Percentiles rank a stretch among this genome's conserved stretches.
These are phyloP conservation scores for Hirschfeldia incana DNA, from an alignment of 345 rosid genomes.

Conservation along the genomic window DNA sequence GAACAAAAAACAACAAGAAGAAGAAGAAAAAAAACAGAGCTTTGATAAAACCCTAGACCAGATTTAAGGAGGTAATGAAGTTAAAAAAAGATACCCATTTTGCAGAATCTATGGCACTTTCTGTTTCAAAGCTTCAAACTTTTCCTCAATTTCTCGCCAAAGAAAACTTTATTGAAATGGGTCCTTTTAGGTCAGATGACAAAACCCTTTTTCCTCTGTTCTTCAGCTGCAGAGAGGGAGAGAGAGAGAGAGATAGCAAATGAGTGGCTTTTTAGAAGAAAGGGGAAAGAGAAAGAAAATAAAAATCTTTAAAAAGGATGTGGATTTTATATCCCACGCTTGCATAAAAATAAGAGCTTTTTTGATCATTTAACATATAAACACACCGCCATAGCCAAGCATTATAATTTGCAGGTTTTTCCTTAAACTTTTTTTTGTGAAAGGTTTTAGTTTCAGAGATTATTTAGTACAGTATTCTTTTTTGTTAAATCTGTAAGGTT, in stretches of 20 bases:
- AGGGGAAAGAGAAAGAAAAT: neutral
- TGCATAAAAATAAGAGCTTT: slow-evolving; percentile 83
- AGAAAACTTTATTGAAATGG: slow-evolving; percentile 46
- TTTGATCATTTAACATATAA: slow-evolving; percentile 72
- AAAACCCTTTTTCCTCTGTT: slow-evolving; percentile 37
- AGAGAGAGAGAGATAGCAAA: slow-evolving; percentile 34
- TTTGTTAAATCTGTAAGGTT: slow-evolving; percentile 12
- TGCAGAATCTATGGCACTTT: slow-evolving; percentile 70
- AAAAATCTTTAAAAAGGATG: slow-evolving; percentile 42
- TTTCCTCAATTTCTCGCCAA: slow-evolving; percentile 44
- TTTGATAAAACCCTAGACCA: slow-evolving; percentile 66
- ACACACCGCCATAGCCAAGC: slow-evolving; percentile 73
- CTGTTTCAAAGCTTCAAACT: slow-evolving; percentile 42
- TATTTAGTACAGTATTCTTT: neutral
- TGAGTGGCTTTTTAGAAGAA: slow-evolving; percentile 38
- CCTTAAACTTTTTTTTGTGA: neutral
- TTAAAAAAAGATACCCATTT: slow-evolving; percentile 70
- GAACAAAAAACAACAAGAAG: neutral
- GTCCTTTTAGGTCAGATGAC: slow-evolving; percentile 38
- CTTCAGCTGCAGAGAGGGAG: slow-evolving; percentile 35
- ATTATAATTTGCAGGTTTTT: slow-evolving; percentile 14
- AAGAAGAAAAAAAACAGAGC: neutral
- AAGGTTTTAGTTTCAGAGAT: slow-evolving; percentile 13
- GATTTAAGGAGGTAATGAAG: slow-evolving; percentile 47
- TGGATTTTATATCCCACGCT: slow-evolving; percentile 94